Evolutionary conservation across 306 rosid species (phyloP).

Genomic region (Sesbania bispinosa): DNA sequence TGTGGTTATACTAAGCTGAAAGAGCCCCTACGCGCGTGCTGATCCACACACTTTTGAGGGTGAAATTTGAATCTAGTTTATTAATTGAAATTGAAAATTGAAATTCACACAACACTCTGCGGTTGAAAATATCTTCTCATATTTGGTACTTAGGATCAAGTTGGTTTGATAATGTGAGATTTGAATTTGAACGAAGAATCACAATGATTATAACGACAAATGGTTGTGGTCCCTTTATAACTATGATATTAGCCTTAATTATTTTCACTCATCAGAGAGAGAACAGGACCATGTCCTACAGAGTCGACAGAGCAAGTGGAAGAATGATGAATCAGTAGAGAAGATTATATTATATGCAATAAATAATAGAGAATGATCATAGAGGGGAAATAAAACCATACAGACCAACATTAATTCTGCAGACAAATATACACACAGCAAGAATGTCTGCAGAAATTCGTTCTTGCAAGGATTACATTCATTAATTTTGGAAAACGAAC

Average conservation of each 20-base stretch:
- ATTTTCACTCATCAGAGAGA: background rate
- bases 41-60: no score
- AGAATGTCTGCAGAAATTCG: slow-evolving; percentile 11
- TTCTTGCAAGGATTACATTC: background rate
- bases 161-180: background rate
- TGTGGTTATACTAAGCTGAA: no score
- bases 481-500: background rate
- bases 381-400: background rate
- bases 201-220: background rate
- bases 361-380: no score
- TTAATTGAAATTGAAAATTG: background rate
- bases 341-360: slow-evolving; percentile 8
- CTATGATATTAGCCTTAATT: background rate
- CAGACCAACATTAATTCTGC: slow-evolving; percentile 1
- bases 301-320: background rate
- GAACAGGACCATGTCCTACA: background rate
- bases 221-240: slow-evolving; percentile 16
- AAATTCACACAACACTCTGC: background rate
- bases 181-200: slow-evolving; percentile 4
- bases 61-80: no score
- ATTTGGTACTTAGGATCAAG: background rate
- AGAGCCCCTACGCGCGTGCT: no score
- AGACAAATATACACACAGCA: background rate
- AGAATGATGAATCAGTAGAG: slow-evolving; percentile 4
- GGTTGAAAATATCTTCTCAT: background rate